Evolutionary conservation across 176 grass and related monocot species (phyloP).

Genomic region (Triticum monococcum): DNA sequence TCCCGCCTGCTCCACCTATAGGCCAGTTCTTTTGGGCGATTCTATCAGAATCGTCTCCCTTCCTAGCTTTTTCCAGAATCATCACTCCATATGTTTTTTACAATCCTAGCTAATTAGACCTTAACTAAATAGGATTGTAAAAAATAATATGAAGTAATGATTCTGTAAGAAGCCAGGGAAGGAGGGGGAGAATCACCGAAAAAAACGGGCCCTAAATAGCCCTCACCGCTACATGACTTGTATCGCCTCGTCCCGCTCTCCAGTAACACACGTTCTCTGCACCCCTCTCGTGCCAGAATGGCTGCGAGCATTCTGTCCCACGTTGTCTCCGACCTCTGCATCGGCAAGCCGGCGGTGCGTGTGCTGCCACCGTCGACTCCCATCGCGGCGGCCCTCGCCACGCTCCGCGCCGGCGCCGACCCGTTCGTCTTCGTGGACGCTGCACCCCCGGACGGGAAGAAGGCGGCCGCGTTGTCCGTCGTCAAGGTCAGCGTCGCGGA

Average conservation of each 20-base stretch:
- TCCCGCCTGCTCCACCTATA: neutral
- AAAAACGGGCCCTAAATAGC: no score
- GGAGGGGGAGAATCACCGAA: no score
- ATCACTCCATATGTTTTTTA: no score
- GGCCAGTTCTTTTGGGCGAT: no score
- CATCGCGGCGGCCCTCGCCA: conserved; percentile 44
- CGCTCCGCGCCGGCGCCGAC: conserved; percentile 38
- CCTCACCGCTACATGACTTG: neutral
- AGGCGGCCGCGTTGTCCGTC: neutral
- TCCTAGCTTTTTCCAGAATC: no score
- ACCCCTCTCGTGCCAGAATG: conserved; percentile 36
- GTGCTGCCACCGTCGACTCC: conserved; percentile 51
- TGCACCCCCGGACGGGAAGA: conserved; percentile 23
- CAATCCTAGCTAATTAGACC: no score
- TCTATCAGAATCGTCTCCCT: no score
- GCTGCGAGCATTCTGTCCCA: conserved; percentile 55
- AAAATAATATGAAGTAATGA: no score
- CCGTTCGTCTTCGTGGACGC: conserved; percentile 44
- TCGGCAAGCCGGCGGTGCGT: conserved; percentile 76
- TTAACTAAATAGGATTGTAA: no score
- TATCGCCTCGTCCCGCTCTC: neutral
- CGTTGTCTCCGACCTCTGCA: conserved; percentile 90
- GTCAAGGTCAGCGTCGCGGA: conserved; percentile 60
- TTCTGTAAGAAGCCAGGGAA: no score
- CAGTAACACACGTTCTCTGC: neutral